Conservation (phyloP, 176 grass and related monocot genomes). For the Lolium multiflorum region DNA sequence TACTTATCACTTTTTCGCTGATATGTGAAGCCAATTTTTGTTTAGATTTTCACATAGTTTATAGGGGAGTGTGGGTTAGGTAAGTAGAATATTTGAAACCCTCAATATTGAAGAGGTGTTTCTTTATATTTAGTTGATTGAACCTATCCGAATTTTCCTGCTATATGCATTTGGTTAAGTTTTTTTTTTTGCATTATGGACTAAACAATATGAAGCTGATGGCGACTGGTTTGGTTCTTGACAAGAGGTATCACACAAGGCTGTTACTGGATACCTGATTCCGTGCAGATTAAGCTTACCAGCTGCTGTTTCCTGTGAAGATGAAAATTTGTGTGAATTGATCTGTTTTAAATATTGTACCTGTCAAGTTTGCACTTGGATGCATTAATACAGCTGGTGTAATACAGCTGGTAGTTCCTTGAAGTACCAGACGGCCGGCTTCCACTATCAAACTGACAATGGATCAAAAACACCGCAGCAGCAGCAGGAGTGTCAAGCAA, state of each 20-base stretch:
- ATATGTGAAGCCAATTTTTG: conserved; percentile 57
- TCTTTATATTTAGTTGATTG: background rate
- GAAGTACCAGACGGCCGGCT: background rate
- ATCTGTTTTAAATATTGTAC: background rate
- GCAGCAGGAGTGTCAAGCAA: background rate
- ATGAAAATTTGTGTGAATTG: background rate
- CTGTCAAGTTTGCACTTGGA: background rate
- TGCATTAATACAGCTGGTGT: background rate
- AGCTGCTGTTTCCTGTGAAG: background rate
- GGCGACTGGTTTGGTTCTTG: background rate
- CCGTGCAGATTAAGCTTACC: background rate
- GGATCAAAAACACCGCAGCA: background rate
- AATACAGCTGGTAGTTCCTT: background rate
- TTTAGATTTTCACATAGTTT: background rate
- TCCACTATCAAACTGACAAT: background rate
- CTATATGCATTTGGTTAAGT: background rate
- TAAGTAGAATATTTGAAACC: background rate
- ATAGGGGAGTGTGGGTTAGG: background rate
- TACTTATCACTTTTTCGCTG: conserved; percentile 93
- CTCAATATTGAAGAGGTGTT: conserved; percentile 17
- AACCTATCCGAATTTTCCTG: background rate
- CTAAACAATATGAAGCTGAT: background rate
- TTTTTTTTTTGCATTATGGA: background rate
- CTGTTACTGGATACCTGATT: background rate
- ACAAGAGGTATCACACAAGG: too few relatives aligned